phyloP scores from a whole-genome alignment of 129 eudicot genomes.

The Lactuca sativa region DNA sequence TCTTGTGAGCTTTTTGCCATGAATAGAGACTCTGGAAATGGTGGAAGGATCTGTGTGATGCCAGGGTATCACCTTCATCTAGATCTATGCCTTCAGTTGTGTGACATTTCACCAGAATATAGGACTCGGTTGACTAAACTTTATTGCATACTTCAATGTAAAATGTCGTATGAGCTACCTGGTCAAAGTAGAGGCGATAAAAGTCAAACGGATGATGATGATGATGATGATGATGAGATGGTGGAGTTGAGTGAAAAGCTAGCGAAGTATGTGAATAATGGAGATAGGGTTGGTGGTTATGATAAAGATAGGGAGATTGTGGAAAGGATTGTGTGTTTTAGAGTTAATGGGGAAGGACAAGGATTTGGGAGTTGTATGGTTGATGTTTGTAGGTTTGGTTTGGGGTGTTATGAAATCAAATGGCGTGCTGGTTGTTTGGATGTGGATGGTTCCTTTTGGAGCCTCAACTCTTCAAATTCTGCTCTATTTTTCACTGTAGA shows the following conservation, averaged over 20 bases:
- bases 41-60: constrained; percentile 41
- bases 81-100: constrained; percentile 68
- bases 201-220: constrained; percentile 32
- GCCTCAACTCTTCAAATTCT: constrained; percentile 50
- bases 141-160: constrained; percentile 67
- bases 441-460: constrained; percentile 62
- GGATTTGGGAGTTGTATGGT: constrained; percentile 81
- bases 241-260: constrained; percentile 59
- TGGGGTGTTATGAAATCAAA: constrained; percentile 67
- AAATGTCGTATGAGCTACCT: constrained; percentile 25
- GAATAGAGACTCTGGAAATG: constrained; percentile 46
- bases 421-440: constrained; percentile 79
- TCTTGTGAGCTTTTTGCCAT: constrained; percentile 57
- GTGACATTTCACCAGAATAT: constrained; percentile 43
- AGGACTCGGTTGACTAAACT: constrained; percentile 40
- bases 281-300: constrained; percentile 6
- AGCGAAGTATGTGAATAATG: constrained; percentile 38
- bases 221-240: constrained; percentile 39
- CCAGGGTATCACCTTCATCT: constrained; percentile 58
- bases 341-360: constrained; percentile 57
- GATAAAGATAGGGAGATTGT: constrained; percentile 27
- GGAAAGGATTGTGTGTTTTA: constrained; percentile 47
- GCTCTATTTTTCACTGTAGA: constrained; percentile 52
- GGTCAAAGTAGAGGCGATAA: constrained; percentile 21
- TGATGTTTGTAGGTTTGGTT: constrained; percentile 61